These are phyloP conservation scores for Letharia columbiana DNA, from an alignment of 495 filamentous ascomycete species.

Conservation along the genomic window DNA sequence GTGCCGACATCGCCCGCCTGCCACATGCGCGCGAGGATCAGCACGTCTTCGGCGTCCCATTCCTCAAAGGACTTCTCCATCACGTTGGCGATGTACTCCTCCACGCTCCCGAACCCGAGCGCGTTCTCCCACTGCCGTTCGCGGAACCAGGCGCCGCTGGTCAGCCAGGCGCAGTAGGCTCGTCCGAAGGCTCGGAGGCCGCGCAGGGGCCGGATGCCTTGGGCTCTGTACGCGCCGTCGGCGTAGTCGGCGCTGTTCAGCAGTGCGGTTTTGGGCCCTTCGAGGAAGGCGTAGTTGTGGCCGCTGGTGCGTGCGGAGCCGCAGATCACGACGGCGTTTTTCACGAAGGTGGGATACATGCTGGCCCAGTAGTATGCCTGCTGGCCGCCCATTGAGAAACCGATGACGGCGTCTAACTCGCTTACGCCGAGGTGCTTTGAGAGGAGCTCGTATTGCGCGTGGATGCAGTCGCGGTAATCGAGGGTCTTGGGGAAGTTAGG, in stretches of 20 bases:
- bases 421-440: slow-evolving; percentile 26
- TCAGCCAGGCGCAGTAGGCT: slow-evolving; percentile 39
- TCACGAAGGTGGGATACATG: slow-evolving; percentile 36
- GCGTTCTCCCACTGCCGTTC: slow-evolving; percentile 31
- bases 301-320: slow-evolving; percentile 35
- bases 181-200: slow-evolving; percentile 37
- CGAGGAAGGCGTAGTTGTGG: slow-evolving; percentile 43
- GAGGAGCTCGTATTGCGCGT: slow-evolving; percentile 29
- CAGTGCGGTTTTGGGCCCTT: slow-evolving; percentile 39
- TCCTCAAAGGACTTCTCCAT: slow-evolving; percentile 28
- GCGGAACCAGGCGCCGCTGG: slow-evolving; percentile 36
- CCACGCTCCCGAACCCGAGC: slow-evolving; percentile 31
- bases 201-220: slow-evolving; percentile 24
- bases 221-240: slow-evolving; percentile 30
- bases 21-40: slow-evolving; percentile 38
- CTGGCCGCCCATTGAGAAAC: slow-evolving; percentile 44
- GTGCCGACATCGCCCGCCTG: slow-evolving; percentile 37
- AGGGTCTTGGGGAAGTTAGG: slow-evolving; percentile 26
- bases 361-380: slow-evolving; percentile 40
- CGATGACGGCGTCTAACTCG: slow-evolving; percentile 31
- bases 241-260: slow-evolving; percentile 35
- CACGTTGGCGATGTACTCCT: slow-evolving; percentile 31
- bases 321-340: slow-evolving; percentile 34
- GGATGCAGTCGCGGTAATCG: slow-evolving; percentile 32
- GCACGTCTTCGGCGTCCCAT: slow-evolving; percentile 39